These are phyloP conservation scores for Phaeosphaeriaceae sp. DNA, from an alignment of 2,329 filamentous ascomycete genomes.

Conservation along the genomic window DNA sequence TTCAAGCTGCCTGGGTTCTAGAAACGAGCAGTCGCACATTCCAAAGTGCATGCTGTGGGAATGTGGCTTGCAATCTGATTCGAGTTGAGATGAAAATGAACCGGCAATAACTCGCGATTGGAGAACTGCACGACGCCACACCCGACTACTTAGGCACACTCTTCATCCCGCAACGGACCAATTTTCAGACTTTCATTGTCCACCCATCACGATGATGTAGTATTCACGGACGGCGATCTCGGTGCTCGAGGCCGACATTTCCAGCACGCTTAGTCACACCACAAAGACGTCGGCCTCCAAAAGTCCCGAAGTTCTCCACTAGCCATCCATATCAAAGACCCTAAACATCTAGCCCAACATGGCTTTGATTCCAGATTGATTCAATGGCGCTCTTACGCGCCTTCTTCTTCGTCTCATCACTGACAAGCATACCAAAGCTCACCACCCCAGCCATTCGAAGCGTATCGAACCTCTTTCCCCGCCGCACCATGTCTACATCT, in stretches of 20 bases:
- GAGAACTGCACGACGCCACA: background rate
- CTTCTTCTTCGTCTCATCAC: constrained; percentile 2
- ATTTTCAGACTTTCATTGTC: background rate
- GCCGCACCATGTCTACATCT: constrained; percentile 41
- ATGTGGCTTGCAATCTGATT: background rate
- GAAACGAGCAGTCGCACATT: background rate
- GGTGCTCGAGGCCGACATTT: background rate
- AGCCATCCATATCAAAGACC: background rate
- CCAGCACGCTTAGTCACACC: background rate
- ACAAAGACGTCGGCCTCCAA: background rate
- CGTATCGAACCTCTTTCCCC: constrained; percentile 7
- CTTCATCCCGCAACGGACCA: background rate
- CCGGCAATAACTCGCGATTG: background rate
- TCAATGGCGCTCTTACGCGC: background rate
- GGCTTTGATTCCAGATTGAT: background rate
- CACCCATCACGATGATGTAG: background rate
- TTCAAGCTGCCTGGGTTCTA: background rate
- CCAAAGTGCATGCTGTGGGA: background rate
- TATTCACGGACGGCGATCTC: background rate
- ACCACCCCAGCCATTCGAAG: constrained; percentile 2
- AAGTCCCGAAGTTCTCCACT: background rate
- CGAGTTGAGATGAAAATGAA: background rate
- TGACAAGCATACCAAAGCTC: constrained; percentile 2
- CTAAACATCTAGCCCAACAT: background rate
- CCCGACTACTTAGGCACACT: background rate